Evolutionary conservation across 2,329 filamentous ascomycete genomes (phyloP).

Genomic region (Colletotrichum spinosum): DNA sequence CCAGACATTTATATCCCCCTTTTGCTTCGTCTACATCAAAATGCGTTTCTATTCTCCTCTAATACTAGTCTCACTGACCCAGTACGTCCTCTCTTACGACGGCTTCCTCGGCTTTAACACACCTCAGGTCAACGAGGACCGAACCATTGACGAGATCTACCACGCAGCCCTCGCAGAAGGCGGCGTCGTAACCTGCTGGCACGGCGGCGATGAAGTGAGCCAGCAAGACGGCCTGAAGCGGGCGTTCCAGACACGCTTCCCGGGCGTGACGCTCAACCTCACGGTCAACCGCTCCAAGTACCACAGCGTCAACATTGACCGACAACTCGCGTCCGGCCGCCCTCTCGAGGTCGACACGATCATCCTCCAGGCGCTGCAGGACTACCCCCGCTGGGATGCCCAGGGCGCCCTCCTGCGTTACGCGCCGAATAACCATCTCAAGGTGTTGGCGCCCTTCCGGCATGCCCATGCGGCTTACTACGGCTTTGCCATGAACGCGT

Average conservation of each 20-base stretch:
- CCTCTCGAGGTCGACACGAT: slow-evolving; percentile 56
- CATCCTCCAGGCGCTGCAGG: slow-evolving; percentile 61
- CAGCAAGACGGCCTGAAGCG: slow-evolving; percentile 53
- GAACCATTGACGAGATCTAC: slow-evolving; percentile 61
- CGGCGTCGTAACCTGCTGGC: slow-evolving; percentile 57
- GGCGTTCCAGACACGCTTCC: slow-evolving; percentile 59
- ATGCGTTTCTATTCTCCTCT: background rate
- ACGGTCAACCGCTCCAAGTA: slow-evolving; percentile 68
- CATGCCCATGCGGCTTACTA: slow-evolving; percentile 56
- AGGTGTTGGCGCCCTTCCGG: slow-evolving; percentile 52
- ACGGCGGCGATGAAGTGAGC: slow-evolving; percentile 57
- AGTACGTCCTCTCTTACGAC: slow-evolving; percentile 8
- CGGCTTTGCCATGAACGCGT: slow-evolving; percentile 51
- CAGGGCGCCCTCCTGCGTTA: slow-evolving; percentile 61
- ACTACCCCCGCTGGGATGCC: slow-evolving; percentile 63
- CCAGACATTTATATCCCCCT: no score
- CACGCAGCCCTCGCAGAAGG: slow-evolving; percentile 59
- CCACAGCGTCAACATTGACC: slow-evolving; percentile 59
- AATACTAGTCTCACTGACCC: background rate
- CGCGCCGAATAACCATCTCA: slow-evolving; percentile 55
- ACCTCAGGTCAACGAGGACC: slow-evolving; percentile 50
- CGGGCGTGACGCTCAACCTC: slow-evolving; percentile 61
- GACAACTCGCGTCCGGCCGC: slow-evolving; percentile 51
- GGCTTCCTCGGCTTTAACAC: slow-evolving; percentile 27
- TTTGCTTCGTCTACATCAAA: no score